Base-by-base conservation (phyloP, 1,284 basidiomycete genomes). In the Ganoderma boninense region DNA sequence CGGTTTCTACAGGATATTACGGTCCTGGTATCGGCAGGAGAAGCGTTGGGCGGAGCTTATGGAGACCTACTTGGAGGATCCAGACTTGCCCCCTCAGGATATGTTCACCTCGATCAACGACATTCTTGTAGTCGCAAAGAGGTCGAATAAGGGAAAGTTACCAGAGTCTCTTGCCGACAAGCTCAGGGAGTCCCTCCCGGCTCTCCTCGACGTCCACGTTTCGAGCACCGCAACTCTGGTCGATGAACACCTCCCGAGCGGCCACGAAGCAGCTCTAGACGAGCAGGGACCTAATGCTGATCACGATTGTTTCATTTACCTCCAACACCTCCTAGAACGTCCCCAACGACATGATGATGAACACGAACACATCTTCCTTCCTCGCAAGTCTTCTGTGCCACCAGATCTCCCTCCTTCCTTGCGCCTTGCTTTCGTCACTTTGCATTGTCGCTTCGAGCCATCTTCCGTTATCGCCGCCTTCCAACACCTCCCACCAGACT, bases 1-100 rank as follows among this genome's bases (percentile, higher is more conserved):
- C 1, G 90, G 93, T 0, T 99, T 99, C 82, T 97, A 92, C 80
- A 90, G 96, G 57, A 97, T 99, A 70, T 84, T 99, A 29, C 90
- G 95, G 42, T 86, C 89, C 0, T 93, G 93, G 82, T 92, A 96
- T 82, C 86, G 89, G 23, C 90, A 91, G 61, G 94, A 96, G 67
- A 86, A 83, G 56, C 87, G 89, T 71, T 99, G 96, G 96, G 84
- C 88, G 4, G 83, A 87, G 10, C 84, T 98, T 43, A 81, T 97
- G 38, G 83, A 85, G 49, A 92, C 94, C 2, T 93, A 92, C 74
- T 79, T 98, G 43, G 86, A 89, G n/a, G 97, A 98, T 80, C 86
- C 89, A 0, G 89, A 91, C 54, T 80, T 93, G 29, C 87, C 84
- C n/a, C 77, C 86, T 3, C 79, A 83, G 1, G 90, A 93, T 40